Evolutionary conservation across 306 rosid species (phyloP), one percentile per base, ranked within the genome.

Genomic region (Hylodesmum podocarpum): DNA sequence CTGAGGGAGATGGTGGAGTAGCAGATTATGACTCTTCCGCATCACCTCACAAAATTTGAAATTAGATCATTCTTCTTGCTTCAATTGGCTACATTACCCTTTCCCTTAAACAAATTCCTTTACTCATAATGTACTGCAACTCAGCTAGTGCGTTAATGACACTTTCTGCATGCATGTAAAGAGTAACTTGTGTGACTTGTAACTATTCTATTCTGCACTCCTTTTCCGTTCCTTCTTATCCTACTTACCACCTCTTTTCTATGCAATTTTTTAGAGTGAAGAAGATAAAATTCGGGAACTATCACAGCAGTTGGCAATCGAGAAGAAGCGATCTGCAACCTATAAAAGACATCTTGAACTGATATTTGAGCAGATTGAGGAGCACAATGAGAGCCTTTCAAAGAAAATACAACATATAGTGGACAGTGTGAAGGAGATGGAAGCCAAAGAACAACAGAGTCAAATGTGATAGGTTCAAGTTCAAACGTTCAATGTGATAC

Each of bases 271-370:
- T 78, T 86, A 92, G 99, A 92, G 80, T 49, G 96, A 95, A 61
- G 96, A 89, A 12, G 99, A 95, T 74, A 95, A 88, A 85, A 89
- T 95, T 59, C 91, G 89, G 69, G 99, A 95, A 78, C 82, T 95
- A 62, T 82, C 97, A 49, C 97, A 95, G 82, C 97, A 92, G 81
- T 84, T 95, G 84, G 89, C 96, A 9, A 27, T 80, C 51, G 99
- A 95, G 91, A 95, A 86, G 73, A 95, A 91, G 84, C 89, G 98
- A 83, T 83, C 96, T 0, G 98, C 93, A 2, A 82, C 88, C 2
- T 92, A 95, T 81, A 95, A 92, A 87, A 92, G 98, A 84, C 99
- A 92, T 79, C 91, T 95, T 54, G 99, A 95, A 74, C 78, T 91
- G 79, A 76, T 95, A 78, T 93, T 95, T 33, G 97, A 91, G 87